Evolutionary conservation across 2,329 filamentous ascomycete genomes (phyloP).

Genomic region (Colletotrichum tropicicola): DNA sequence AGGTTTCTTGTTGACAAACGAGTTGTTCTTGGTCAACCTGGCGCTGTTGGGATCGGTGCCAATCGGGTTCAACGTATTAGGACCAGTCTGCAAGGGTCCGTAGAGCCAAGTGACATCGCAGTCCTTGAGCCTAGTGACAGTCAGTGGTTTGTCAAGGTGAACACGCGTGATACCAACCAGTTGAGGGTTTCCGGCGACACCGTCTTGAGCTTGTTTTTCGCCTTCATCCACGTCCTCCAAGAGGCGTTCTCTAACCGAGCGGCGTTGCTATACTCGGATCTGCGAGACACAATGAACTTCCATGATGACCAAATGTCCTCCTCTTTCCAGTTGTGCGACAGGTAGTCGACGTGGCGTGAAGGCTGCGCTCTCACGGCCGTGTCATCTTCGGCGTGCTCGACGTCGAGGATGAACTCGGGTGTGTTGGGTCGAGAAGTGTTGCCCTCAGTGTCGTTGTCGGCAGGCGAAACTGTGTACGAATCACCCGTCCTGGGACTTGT

Average conservation of each 20-base stretch:
- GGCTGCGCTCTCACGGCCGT: slow-evolving; percentile 78
- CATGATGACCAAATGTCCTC: slow-evolving; percentile 98
- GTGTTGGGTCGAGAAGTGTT: slow-evolving; percentile 66
- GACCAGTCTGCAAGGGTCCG: slow-evolving; percentile 84
- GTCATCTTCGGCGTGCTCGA: slow-evolving; percentile 79
- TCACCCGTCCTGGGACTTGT: slow-evolving; percentile 59
- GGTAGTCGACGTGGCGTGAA: slow-evolving; percentile 91
- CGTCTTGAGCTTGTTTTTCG: slow-evolving; percentile 86
- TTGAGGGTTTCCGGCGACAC: slow-evolving; percentile 92
- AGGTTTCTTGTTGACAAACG: slow-evolving; percentile 81
- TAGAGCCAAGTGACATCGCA: slow-evolving; percentile 98
- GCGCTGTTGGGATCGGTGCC: slow-evolving; percentile 49
- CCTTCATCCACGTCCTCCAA: slow-evolving; percentile 96
- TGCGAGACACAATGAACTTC: slow-evolving; percentile 88
- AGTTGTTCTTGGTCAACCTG: slow-evolving; percentile 62
- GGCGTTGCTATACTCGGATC: slow-evolving; percentile 81
- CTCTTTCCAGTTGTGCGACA: slow-evolving; percentile 92
- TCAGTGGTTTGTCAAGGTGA: background rate
- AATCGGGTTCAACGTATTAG: slow-evolving; percentile 60
- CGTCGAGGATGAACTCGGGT: slow-evolving; percentile 51
- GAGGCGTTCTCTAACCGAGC: slow-evolving; percentile 92
- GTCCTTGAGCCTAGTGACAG: slow-evolving; percentile 81
- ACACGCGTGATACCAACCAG: slow-evolving; percentile 70
- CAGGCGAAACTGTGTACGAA: slow-evolving; percentile 61
- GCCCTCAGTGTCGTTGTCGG: slow-evolving; percentile 61